Conservation (phyloP, 2,329 filamentous ascomycete species). For the Huntiella bhutanensis region DNA sequence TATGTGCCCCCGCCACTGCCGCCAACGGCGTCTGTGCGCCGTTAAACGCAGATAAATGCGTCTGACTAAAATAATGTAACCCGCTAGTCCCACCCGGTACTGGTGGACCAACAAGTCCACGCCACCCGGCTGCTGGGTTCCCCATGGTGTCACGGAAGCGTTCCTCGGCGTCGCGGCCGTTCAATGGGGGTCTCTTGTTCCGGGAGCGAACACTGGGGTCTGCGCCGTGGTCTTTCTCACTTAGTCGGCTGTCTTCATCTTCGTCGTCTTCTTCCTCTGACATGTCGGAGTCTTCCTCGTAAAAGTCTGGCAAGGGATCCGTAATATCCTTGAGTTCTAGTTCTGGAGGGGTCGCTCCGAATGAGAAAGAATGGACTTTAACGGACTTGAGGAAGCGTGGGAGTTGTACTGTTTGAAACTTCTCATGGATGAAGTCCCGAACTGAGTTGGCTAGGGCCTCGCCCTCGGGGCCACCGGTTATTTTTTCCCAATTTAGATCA, state of each 20-base stretch:
- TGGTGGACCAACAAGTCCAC: slow-evolving; percentile 27
- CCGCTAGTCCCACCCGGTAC: slow-evolving; percentile 57
- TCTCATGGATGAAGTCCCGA: slow-evolving; percentile 82
- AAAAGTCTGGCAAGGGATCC: slow-evolving; percentile 88
- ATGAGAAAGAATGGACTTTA: slow-evolving; percentile 82
- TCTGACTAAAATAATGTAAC: slow-evolving; percentile 58
- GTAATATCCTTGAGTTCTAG: slow-evolving; percentile 94
- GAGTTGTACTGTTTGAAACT: slow-evolving; percentile 79
- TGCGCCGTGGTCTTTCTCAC: slow-evolving; percentile 13
- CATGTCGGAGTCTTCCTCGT: slow-evolving; percentile 55
- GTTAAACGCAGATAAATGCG: slow-evolving; percentile 51
- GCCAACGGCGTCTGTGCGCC: slow-evolving; percentile 65
- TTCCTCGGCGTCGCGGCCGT: slow-evolving; percentile 13
- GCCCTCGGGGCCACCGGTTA: slow-evolving; percentile 79
- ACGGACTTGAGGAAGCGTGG: slow-evolving; percentile 96
- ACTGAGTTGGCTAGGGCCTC: slow-evolving; percentile 68
- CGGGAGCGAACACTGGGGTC: slow-evolving; percentile 10
- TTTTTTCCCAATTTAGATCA: slow-evolving; percentile 87
- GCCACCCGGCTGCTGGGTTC: slow-evolving; percentile 9
- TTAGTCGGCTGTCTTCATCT: slow-evolving; percentile 16
- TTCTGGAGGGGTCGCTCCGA: slow-evolving; percentile 64
- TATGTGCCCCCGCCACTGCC: slow-evolving; percentile 44
- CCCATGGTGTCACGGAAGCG: slow-evolving; percentile 9
- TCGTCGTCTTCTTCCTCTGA: slow-evolving; percentile 25
- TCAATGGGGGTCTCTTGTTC: slow-evolving; percentile 10